Base-by-base conservation (phyloP, 2,329 filamentous ascomycete genomes). In the Thielaviopsis ethacetica region DNA sequence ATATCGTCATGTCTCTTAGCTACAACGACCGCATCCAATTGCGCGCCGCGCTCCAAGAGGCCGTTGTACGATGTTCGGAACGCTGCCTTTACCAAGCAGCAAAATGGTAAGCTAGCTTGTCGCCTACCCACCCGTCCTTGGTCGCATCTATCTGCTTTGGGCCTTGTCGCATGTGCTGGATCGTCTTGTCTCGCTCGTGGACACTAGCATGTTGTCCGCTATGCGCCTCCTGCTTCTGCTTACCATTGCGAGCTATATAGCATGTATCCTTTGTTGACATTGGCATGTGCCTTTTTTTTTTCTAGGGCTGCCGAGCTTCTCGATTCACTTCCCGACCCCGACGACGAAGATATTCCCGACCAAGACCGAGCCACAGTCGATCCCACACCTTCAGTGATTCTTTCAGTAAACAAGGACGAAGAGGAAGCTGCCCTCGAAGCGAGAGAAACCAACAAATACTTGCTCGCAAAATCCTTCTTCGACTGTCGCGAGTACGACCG, bases 401-500 rank as follows among this genome's bases (percentile, higher is more conserved):
- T 80, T 69, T 73, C 76, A 5, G 74, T 75, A 21, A 85, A 84
- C 60, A 71, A 74, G 60, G 87, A 94, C 65, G 79, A 83, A 1
- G 77, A 79, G 60, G 90, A 96, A 74, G 83, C 84, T 12, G 74
- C 77, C 0, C 77, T 95, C 2, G 91, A 97, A 69, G 79, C 84
- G 0, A 82, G 78, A 65, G 91, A 97, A 71, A 75, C 88, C 38
- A 83, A 85, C 71, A 87, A 83, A 66, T 97, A 91, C 68, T 79
- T 97, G 2, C 77, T 97, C 21, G 91, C 93, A 57, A 96, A 96
- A 70, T 86, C 91, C 0, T 85, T 94, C 65, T 97, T 97, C 68
- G 91, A 97, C 70, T 95, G 90, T 65, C 86, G 88, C 65, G 93
- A 98, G 69, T 97, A 85, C 66, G 91, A 97, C 68, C 87, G 93